These are phyloP conservation scores for Talaromyces islandicus DNA, from an alignment of 2,329 filamentous ascomycete species.

Conservation along the genomic window DNA sequence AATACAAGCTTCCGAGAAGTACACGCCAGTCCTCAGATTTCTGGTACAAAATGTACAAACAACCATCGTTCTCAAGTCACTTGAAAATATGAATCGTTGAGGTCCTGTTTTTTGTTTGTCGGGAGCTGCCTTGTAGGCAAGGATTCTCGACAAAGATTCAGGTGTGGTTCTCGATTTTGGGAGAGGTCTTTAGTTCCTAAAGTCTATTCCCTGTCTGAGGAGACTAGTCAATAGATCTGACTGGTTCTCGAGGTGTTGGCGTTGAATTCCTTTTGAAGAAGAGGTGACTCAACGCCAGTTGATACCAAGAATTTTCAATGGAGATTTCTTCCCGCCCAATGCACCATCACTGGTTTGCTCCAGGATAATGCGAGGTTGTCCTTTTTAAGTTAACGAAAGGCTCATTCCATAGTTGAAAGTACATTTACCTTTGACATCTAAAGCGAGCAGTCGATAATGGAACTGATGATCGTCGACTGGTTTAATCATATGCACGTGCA, in stretches of 20 bases:
- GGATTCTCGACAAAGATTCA: background rate
- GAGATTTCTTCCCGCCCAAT: constrained; percentile 30
- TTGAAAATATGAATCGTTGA: background rate
- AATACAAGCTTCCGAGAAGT: background rate
- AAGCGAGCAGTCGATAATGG: constrained; percentile 70
- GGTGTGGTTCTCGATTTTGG: background rate
- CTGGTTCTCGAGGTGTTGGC: background rate
- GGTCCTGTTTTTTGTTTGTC: background rate
- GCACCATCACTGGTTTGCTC: constrained; percentile 38
- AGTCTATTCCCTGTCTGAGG: background rate
- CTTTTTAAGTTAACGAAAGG: constrained; percentile 16
- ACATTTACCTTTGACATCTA: constrained; percentile 66
- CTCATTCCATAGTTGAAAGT: background rate
- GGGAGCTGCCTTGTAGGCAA: background rate
- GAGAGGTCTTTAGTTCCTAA: background rate
- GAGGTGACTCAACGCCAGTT: constrained; percentile 33
- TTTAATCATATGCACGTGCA: constrained; percentile 72
- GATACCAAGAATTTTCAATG: constrained; percentile 47
- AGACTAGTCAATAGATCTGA: background rate
- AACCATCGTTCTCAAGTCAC: background rate
- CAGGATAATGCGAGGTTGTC: constrained; percentile 40
- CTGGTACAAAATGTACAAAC: background rate
- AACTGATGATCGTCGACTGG: constrained; percentile 59
- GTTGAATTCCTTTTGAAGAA: background rate
- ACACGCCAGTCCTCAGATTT: background rate